A percentile compares a stretch with the other conserved stretches of the same genome.
Evolutionary conservation across 768 basidiomycete species (phyloP).

Genomic region (Pleurotus sapidus): DNA sequence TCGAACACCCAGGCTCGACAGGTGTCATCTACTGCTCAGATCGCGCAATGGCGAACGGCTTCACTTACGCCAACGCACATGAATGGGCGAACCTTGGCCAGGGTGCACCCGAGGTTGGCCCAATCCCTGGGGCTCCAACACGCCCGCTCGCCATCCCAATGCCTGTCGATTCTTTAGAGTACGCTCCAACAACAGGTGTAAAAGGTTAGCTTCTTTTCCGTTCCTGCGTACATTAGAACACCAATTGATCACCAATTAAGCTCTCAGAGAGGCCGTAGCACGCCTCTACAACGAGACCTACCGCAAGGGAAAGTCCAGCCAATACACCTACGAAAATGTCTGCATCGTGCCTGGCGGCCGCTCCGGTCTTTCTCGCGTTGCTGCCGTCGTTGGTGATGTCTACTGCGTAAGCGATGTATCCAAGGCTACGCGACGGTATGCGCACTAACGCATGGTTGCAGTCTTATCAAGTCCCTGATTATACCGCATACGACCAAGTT

Average conservation of each 20-base stretch:
- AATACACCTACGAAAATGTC: slow-evolving; percentile 91
- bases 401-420: slow-evolving; percentile 55
- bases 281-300: slow-evolving; percentile 87
- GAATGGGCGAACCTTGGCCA: slow-evolving; percentile 92
- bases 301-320: slow-evolving; percentile 72
- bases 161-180: slow-evolving; percentile 75
- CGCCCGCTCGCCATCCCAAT: slow-evolving; percentile 66
- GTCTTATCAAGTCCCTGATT: slow-evolving; percentile 91
- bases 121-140: slow-evolving; percentile 69
- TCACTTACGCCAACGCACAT: slow-evolving; percentile 72
- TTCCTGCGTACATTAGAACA: neutral
- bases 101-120: slow-evolving; percentile 87
- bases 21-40: slow-evolving; percentile 85
- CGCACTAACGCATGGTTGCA: slow-evolving; percentile 21
- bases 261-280: slow-evolving; percentile 86
- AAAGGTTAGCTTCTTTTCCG: slow-evolving; percentile 46
- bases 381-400: slow-evolving; percentile 89
- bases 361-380: slow-evolving; percentile 84
- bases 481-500: slow-evolving; percentile 86
- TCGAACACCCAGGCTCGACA: slow-evolving; percentile 70
- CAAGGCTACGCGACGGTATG: neutral
- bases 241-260: slow-evolving; percentile 30
- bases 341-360: slow-evolving; percentile 95
- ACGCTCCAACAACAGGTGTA: slow-evolving; percentile 91
- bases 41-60: slow-evolving; percentile 94